Conservation (phyloP, 1,139 yeast species). For the Nadsonia starkeyi-henricii region DNA sequence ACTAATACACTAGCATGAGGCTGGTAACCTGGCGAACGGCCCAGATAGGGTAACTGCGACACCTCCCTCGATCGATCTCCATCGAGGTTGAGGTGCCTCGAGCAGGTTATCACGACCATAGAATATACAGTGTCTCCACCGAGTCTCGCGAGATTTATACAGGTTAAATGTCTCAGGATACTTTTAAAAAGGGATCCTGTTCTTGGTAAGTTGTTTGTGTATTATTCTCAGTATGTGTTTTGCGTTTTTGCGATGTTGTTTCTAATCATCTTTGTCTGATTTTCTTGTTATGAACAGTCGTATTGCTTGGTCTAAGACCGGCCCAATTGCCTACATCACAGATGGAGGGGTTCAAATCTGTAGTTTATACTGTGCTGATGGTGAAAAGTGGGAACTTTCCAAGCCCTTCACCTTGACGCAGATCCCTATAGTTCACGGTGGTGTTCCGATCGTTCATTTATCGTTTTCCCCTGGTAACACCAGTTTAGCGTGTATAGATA, state of each 20-base stretch:
- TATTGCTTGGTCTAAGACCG: constrained; percentile 64
- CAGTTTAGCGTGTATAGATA: constrained; percentile 30
- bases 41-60: too few species aligned
- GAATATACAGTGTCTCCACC: too few species aligned
- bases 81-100: too few species aligned
- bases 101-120: too few species aligned
- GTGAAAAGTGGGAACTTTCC: constrained; percentile 52
- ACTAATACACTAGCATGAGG: too few species aligned
- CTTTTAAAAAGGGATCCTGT: neutral
- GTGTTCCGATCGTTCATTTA: constrained; percentile 21
- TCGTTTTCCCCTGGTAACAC: constrained; percentile 30
- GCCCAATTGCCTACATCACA: constrained; percentile 50
- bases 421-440: constrained; percentile 10
- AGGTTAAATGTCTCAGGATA: too few species aligned
- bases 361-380: constrained; percentile 49
- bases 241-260: too few species aligned
- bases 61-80: too few species aligned
- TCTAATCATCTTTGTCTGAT: neutral
- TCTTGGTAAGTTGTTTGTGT: neutral
- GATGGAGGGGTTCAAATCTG: constrained; percentile 35
- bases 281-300: constrained; percentile 12
- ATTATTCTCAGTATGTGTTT: too few species aligned
- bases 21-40: too few species aligned
- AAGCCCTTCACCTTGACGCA: constrained; percentile 29
- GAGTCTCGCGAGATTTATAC: too few species aligned